A percentile compares a stretch with the other conserved stretches of the same genome.
Evolutionary conservation across 305 asterid genomes (phyloP).

Genomic region (Fraxinus greggii): DNA sequence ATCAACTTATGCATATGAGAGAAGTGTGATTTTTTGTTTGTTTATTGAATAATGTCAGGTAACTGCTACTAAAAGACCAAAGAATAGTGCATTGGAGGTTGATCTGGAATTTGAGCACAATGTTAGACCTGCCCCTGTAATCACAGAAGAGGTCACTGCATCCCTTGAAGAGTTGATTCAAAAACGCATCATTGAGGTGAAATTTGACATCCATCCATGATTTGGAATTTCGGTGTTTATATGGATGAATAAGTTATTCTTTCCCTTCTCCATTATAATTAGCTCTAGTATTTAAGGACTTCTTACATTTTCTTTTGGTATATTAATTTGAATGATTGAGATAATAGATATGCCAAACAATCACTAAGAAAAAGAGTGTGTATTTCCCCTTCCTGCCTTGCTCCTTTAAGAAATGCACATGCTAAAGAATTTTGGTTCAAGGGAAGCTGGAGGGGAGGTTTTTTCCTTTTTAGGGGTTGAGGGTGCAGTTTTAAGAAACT

Average conservation of each 20-base stretch:
- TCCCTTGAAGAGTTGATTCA: constrained; percentile 79
- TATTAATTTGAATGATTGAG: neutral
- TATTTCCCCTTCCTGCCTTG: neutral
- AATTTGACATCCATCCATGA: neutral
- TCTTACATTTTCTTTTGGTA: neutral
- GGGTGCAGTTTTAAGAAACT: neutral
- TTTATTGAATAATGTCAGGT: constrained; percentile 49
- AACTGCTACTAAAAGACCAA: constrained; percentile 81
- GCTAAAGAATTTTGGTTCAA: neutral
- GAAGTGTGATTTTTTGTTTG: neutral
- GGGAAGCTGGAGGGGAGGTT: neutral
- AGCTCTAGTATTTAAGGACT: neutral
- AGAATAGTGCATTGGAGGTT: constrained; percentile 91
- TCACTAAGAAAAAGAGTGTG: neutral
- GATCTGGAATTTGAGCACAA: constrained; percentile 92
- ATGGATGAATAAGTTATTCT: constrained; percentile 1
- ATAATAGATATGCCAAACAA: neutral
- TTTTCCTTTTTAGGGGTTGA: neutral
- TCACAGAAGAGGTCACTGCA: constrained; percentile 75
- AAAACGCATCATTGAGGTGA: constrained; percentile 82
- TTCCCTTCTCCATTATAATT: neutral
- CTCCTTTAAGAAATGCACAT: neutral
- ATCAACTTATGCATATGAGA: constrained; percentile 19
- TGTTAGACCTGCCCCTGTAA: constrained; percentile 52
- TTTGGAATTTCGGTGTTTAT: constrained; percentile 3